Conservation (phyloP, 345 rosid genomes). For the Rhizophora apiculata region DNA sequence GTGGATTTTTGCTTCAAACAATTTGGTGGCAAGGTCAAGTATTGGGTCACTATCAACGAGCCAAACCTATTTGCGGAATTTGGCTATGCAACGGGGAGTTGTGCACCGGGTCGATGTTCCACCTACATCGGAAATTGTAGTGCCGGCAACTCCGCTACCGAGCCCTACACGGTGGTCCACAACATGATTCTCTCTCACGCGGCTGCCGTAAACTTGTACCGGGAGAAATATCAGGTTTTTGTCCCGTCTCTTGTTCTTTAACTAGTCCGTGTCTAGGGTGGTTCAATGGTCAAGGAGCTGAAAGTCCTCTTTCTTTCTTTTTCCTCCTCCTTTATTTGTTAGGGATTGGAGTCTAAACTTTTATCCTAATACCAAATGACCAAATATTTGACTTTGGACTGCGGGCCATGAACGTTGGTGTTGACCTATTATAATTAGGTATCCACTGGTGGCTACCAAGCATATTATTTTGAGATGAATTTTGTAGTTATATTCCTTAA, state of each 20-base stretch:
- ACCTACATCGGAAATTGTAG: neutral
- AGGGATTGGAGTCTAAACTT: too few relatives aligned
- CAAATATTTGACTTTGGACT: too few relatives aligned
- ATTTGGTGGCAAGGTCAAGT: constrained; percentile 48
- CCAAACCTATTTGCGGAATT: constrained; percentile 26
- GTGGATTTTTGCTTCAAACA: constrained; percentile 42
- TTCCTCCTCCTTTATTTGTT: neutral
- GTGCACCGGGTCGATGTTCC: constrained; percentile 24
- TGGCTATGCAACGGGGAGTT: constrained; percentile 10
- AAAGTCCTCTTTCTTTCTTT: neutral
- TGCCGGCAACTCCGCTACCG: constrained; percentile 16
- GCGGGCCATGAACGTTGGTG: too few relatives aligned
- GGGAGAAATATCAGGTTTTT: constrained; percentile 24
- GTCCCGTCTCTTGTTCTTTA: too few relatives aligned
- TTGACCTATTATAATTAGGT: too few relatives aligned
- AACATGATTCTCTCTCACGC: constrained; percentile 39
- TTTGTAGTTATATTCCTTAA: too few relatives aligned
- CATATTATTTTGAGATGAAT: too few relatives aligned
- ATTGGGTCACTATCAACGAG: constrained; percentile 49
- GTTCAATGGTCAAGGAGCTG: too few relatives aligned
- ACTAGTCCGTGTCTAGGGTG: too few relatives aligned
- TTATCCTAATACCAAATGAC: too few relatives aligned
- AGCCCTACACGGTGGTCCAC: constrained; percentile 19
- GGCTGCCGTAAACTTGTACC: constrained; percentile 22
- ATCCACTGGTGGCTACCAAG: too few relatives aligned